phyloP scores from a whole-genome alignment of 345 rosid species.

The Brassica juncea region DNA sequence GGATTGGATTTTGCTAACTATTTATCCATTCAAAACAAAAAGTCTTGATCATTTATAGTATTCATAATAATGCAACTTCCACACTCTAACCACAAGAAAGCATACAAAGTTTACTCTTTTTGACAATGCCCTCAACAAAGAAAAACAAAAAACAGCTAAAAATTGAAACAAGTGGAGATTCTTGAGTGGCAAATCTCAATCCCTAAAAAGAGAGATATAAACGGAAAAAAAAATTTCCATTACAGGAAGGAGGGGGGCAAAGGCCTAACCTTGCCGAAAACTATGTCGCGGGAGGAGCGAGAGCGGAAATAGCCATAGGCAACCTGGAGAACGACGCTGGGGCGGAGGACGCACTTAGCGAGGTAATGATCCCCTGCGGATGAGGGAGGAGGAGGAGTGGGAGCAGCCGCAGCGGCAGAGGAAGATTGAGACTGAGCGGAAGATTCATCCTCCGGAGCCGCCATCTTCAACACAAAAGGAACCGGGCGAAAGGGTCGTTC shows the following conservation, averaged over 20 bases:
- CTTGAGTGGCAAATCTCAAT: constrained; percentile 16
- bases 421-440: constrained; percentile 69
- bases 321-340: constrained; percentile 86
- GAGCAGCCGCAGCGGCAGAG: constrained; percentile 44
- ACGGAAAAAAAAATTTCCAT: not conserved
- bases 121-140: constrained; percentile 14
- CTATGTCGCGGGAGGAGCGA: constrained; percentile 65
- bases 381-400: constrained; percentile 46
- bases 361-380: constrained; percentile 62
- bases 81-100: constrained; percentile 12
- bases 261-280: constrained; percentile 49
- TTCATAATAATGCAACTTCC: constrained; percentile 4
- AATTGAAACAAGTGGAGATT: constrained; percentile 15
- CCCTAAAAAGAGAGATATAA: constrained; percentile 18
- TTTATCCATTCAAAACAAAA: not conserved
- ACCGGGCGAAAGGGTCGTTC: constrained; percentile 8
- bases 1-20: not conserved
- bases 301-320: constrained; percentile 78
- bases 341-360: constrained; percentile 86
- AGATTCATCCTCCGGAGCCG: constrained; percentile 93
- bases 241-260: not conserved
- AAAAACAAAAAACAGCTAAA: not conserved
- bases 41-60: not conserved
- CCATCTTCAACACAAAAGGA: constrained; percentile 47
- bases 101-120: constrained; percentile 11